Evolutionary conservation across 2,329 filamentous ascomycete species (phyloP), one percentile per base, ranked within the genome.

Genomic region (Coniochaeta prunicola): DNA sequence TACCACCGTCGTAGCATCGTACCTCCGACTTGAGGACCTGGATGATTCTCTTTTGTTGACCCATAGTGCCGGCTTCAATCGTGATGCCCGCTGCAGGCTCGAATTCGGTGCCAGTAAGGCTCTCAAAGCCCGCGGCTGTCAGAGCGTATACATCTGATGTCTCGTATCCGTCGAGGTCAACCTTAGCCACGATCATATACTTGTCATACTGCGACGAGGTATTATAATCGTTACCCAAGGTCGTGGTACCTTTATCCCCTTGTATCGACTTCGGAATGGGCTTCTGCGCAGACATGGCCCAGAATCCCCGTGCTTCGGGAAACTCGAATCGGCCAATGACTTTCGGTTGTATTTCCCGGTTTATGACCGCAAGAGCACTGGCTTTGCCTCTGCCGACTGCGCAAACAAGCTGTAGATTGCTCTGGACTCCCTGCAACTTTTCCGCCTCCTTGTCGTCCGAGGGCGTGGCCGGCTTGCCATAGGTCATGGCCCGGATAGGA

Each of bases 1-100:
- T 73, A 93, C 91, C 88, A 73, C 88, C 88, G 71, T 97, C 92
- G 66, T 97, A 99, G 61, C 89, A 93, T 60, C 93, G 84, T 26
- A 97, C 85, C 68, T 97, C 93, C 1, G 87, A 91, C 63, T 88
- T 89, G 57, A 96, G 79, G 2, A 96, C 88, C 69, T 97, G 94
- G 17, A 97, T 87, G 34, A 97, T 87, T 60, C 91, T 85, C 69
- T 84, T 90, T 61, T 90, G 86, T 57, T 84, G 84, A n/a, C 89
- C 89, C 72, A 99, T 84, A 0, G 88, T 89, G 17, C 90, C 91
- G 19, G 94, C 89, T 65, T 96, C 89, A 53, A 97, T 81, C 0
- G 94, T 97, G 33, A 88, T 84, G 28, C 92, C 94, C 62, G 92
- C 91, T 53, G 91, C 90, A 4, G 89, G 86, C 62, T 99, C 96